Evolutionary conservation across 768 basidiomycete genomes (phyloP).

Genomic region (Tricholoma matsutake): DNA sequence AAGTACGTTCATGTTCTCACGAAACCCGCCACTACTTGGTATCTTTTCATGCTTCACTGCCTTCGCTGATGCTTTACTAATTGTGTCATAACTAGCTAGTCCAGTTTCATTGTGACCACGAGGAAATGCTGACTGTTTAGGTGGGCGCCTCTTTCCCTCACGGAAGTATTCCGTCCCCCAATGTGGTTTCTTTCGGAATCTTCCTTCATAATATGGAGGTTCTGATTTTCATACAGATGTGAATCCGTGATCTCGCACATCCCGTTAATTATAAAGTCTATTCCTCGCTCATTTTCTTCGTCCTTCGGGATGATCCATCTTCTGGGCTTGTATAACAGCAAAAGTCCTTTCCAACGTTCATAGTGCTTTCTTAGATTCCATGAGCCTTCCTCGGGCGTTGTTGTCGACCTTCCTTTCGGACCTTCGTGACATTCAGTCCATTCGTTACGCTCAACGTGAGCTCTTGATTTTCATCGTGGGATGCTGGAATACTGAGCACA

Average conservation of each 20-base stretch:
- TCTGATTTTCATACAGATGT: background rate
- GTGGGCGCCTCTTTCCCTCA: background rate
- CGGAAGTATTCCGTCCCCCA: background rate
- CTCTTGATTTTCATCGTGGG: background rate
- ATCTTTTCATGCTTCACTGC: too few relatives aligned
- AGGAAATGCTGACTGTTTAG: background rate
- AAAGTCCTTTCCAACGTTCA: background rate
- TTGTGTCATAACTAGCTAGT: too few relatives aligned
- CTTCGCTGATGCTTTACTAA: too few relatives aligned
- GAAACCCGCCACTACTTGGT: too few relatives aligned
- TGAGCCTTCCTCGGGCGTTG: background rate
- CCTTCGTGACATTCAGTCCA: conserved; percentile 36
- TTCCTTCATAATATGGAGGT: background rate
- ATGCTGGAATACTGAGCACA: background rate
- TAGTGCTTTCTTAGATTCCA: background rate
- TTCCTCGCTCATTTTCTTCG: background rate
- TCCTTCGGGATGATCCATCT: background rate
- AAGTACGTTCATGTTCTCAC: too few relatives aligned
- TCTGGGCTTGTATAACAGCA: too few relatives aligned
- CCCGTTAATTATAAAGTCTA: background rate
- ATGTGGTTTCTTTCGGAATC: background rate
- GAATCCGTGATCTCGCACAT: background rate
- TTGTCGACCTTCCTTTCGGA: conserved; percentile 16
- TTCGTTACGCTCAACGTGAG: conserved; percentile 44
- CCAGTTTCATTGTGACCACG: background rate